Conservation (phyloP, 2,329 filamentous ascomycete genomes). For the Ceratocystis alfenasii region DNA sequence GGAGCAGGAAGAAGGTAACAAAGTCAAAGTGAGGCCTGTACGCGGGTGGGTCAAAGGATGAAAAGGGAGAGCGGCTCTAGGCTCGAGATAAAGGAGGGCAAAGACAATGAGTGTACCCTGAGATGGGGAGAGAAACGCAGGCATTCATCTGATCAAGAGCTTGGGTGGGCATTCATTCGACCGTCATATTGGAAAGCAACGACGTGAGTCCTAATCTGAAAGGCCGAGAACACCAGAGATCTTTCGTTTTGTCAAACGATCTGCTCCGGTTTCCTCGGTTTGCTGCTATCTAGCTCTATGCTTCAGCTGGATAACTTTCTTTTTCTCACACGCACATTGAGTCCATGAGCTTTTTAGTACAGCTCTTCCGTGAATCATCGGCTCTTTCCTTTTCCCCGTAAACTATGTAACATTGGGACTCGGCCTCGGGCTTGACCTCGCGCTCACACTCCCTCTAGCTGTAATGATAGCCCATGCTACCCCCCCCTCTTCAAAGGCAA, state of each 20-base stretch:
- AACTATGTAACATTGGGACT: neutral
- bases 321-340: neutral
- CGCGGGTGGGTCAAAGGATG: neutral
- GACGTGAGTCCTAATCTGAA: neutral
- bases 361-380: neutral
- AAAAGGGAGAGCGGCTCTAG: neutral
- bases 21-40: neutral
- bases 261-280: neutral
- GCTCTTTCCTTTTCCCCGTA: neutral
- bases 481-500: neutral
- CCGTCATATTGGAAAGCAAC: too few relatives aligned
- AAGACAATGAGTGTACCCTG: neutral
- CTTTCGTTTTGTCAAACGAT: neutral
- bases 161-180: too few relatives aligned
- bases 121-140: neutral
- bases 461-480: neutral
- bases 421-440: neutral
- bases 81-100: neutral
- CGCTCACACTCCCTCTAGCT: neutral
- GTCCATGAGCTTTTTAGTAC: neutral
- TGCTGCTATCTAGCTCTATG: neutral
- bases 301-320: neutral
- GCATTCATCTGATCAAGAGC: neutral
- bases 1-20: neutral
- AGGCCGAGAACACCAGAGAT: neutral